Evolutionary conservation across 2,329 filamentous ascomycete genomes (phyloP), one percentile per base, ranked within the genome.

Genomic region (Penicillium freii): DNA sequence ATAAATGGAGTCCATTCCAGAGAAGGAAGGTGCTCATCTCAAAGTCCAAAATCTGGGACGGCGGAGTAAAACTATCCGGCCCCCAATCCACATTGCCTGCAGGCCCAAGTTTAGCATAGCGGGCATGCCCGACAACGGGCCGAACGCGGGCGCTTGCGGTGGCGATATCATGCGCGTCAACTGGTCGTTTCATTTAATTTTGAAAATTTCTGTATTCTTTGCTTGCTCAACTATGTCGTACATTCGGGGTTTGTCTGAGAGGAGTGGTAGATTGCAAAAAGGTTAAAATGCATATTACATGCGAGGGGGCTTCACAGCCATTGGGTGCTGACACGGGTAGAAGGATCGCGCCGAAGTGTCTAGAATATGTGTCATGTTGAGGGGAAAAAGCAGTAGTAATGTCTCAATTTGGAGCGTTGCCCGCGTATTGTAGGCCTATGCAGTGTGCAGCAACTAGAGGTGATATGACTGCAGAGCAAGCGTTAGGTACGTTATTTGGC

Each of bases 91-190:
- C 44, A 52, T 54, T 31, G 42, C 33, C 47, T 56, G 43, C 40
- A 51, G 44, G 49, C 49, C 46, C 39, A 46, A 19, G 33, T 46
- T 66, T 65, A 49, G 56, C 50, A 60, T 64, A 66, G 61, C 65
- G 65, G 65, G 61, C 64, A 57, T 65, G 65, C 65, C 65, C 65
- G 65, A 66, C 58, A 62, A 66, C 65, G 65, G 65, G 65, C 65
- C 65, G 65, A 65, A 65, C 50, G 63, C 63, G 63, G 61, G 55
- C 57, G 56, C 59, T 57, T 61, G 63, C 57, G 44, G 58, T 59
- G 58, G 53, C 56, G 49, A 62, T 46, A 47, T 47, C 27, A 53
- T 54, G 55, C 44, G 57, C 48, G 54, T 57, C 48, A 57, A 57
- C 36, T 39, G 43, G n/a, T 21, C n/a, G 10, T 21, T 42, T 42